Conservation (phyloP, 1,139 yeast species). For the Blastobotrys apis region DNA sequence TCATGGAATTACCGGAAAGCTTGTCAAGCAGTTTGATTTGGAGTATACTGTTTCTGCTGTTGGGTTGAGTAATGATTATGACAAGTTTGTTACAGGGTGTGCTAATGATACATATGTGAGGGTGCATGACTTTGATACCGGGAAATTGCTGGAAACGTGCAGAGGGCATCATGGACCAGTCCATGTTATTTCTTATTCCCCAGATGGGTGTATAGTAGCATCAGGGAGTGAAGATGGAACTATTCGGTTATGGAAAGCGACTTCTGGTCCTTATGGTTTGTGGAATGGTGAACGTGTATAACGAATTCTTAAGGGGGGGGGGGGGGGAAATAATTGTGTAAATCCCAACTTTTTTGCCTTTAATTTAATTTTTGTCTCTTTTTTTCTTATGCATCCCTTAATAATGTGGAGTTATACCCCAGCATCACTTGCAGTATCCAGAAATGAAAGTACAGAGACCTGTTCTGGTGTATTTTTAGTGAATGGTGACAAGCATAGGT, state of each 20-base stretch:
- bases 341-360: too few species aligned
- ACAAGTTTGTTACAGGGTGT: conserved; percentile 33
- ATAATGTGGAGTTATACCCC: conserved; percentile 7
- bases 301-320: too few species aligned
- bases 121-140: conserved; percentile 32
- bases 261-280: conserved; percentile 34
- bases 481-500: neutral
- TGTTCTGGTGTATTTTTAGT: conserved; percentile 4
- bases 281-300: too few species aligned
- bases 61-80: conserved; percentile 25
- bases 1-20: conserved; percentile 22
- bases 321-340: too few species aligned
- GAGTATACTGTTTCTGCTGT: conserved; percentile 33
- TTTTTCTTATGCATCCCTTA: neutral
- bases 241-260: conserved; percentile 55
- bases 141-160: conserved; percentile 29
- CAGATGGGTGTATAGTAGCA: conserved; percentile 43
- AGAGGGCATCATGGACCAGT: conserved; percentile 41
- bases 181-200: conserved; percentile 36
- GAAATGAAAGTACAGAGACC: neutral
- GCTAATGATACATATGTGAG: conserved; percentile 37
- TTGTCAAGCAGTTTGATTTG: conserved; percentile 25
- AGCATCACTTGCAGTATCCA: conserved; percentile 3
- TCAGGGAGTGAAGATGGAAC: conserved; percentile 71
- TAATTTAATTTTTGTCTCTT: too few species aligned